Evolutionary conservation across 2,329 filamentous ascomycete genomes (phyloP).

Genomic region (Aureobasidium sp.): DNA sequence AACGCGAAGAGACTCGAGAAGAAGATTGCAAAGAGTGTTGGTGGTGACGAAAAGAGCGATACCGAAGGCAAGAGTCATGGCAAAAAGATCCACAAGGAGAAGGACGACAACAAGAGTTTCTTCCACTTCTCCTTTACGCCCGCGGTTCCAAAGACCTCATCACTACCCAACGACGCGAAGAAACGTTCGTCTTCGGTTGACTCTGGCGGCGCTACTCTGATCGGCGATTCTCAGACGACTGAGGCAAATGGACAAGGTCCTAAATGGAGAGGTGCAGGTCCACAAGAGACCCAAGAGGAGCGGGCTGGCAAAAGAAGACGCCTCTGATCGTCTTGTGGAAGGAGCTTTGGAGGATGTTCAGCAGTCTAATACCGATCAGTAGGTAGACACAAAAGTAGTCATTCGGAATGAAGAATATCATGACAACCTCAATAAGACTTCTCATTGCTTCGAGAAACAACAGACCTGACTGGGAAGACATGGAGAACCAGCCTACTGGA

Average conservation of each 20-base stretch:
- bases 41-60: constrained; percentile 10
- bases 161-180: neutral
- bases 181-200: neutral
- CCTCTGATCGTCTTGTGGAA: neutral
- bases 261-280: neutral
- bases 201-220: neutral
- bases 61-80: neutral
- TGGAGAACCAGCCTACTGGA: neutral
- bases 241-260: neutral
- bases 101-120: neutral
- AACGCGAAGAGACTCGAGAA: constrained; percentile 21
- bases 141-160: neutral
- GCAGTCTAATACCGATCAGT: neutral
- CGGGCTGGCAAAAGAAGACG: constrained; percentile 11
- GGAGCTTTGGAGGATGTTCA: neutral
- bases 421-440: neutral
- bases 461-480: neutral
- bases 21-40: neutral
- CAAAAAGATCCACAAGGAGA: neutral
- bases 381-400: neutral
- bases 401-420: neutral
- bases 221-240: neutral
- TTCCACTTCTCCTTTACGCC: constrained; percentile 11
- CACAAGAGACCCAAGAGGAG: neutral
- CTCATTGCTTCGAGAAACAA: neutral